phyloP scores from a whole-genome alignment of 768 basidiomycete species.

The Tylopilus vinaceipallidus region DNA sequence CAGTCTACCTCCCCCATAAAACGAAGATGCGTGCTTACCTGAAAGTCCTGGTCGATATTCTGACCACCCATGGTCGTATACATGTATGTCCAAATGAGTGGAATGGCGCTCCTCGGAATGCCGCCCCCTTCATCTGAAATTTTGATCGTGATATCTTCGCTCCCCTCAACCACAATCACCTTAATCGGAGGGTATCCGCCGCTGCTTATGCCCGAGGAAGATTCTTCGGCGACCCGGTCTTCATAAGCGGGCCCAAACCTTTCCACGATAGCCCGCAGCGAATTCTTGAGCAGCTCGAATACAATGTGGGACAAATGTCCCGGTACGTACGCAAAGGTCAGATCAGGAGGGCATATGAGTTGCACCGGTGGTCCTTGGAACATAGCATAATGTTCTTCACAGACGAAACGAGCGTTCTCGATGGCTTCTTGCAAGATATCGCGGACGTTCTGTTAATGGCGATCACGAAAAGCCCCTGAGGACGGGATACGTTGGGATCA shows the following conservation, averaged over 20 bases:
- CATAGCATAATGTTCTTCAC: constrained; percentile 94
- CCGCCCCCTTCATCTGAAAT: constrained; percentile 95
- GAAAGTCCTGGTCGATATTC: constrained; percentile 73
- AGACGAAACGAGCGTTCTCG: constrained; percentile 92
- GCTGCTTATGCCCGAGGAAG: not conserved
- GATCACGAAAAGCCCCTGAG: not conserved
- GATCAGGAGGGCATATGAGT: constrained; percentile 85
- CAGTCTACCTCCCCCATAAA: not conserved
- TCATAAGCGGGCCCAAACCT: constrained; percentile 81
- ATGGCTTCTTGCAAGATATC: constrained; percentile 97
- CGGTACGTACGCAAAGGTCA: constrained; percentile 92
- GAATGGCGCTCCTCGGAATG: constrained; percentile 81
- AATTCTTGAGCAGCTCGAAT: constrained; percentile 97
- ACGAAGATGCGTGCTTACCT: constrained; percentile 8
- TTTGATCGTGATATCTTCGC: constrained; percentile 98
- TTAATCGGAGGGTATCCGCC: constrained; percentile 26
- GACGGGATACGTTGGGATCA: not conserved
- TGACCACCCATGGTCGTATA: constrained; percentile 81
- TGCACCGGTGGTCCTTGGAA: constrained; percentile 96
- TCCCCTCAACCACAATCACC: constrained; percentile 88
- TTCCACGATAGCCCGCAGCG: constrained; percentile 93
- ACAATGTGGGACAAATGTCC: constrained; percentile 95
- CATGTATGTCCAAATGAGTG: constrained; percentile 99
- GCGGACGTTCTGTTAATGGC: constrained; percentile 68
- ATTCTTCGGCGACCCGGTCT: constrained; percentile 28